Evolutionary conservation across 2,329 filamentous ascomycete genomes (phyloP), one percentile per base, ranked within the genome.

Genomic region (Tolypocladium guangdongense): DNA sequence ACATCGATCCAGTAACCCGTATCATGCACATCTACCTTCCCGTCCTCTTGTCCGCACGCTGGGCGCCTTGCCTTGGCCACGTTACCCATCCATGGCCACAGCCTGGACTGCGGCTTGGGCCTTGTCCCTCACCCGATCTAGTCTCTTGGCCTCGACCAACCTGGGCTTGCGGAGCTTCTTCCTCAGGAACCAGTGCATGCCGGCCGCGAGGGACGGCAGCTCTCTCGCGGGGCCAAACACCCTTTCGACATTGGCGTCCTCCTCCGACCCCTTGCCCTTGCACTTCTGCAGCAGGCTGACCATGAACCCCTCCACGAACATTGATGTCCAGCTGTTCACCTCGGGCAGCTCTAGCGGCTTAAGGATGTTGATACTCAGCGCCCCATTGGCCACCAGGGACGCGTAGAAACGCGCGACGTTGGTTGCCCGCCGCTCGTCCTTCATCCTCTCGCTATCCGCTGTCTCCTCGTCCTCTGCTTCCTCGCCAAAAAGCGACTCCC

Each of bases 251-350:
- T 74, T 73, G 52, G 75, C 74, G 54, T 84, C 79, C 57, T 83
- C 77, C 56, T 75, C 74, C 2, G 67, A 65, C 5, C 62, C 71
- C 52, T 76, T 72, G 33, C 67, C 64, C 55, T 71, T 66, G 18
- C 83, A 82, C 60, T 86, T 80, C 47, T 88, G 76, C 35, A 97
- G 80, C 14, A 90, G 69, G 2, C 83, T 87, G 49, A 93, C 83
- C 18, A 97, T 75, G 59, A 96, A 71, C 8, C 93, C 74, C 67
- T 96, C 90, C 47, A 91, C 76, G 64, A 97, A 93, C 27, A 81
- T 81, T 54, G 80, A 83, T 0, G 88, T 89, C 70, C 87, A 90
- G 8, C 81, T 73, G 64, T 90, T 87, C 50, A 96, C 69, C 59
- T 88, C 88, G 0, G 83, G 80, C 52, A 96, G 81, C 58, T 93